phyloP scores from a whole-genome alignment of 176 grass and related monocot genomes.

The Triticum urartu region DNA sequence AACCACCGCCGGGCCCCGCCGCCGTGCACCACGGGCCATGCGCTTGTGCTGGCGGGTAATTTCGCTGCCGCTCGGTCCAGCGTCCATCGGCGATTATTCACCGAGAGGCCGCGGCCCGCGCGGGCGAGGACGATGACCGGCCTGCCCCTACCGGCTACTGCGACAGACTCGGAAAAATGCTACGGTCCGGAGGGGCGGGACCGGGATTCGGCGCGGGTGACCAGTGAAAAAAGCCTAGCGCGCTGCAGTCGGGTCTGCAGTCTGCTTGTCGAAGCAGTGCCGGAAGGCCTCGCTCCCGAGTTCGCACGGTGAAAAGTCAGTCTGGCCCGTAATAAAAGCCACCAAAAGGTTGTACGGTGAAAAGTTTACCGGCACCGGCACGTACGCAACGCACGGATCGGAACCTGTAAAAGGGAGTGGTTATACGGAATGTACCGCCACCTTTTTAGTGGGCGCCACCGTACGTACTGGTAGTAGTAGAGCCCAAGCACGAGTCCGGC shows the following conservation, averaged over 20 bases:
- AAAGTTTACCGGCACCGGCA: background rate
- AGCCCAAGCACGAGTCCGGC: background rate
- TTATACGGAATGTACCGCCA: background rate
- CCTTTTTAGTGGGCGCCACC: background rate
- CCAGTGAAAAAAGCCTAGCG: background rate
- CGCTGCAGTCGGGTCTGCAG: background rate
- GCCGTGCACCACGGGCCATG: background rate
- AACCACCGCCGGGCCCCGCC: constrained; percentile 29
- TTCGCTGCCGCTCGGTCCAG: background rate
- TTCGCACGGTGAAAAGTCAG: background rate
- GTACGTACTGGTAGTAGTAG: background rate
- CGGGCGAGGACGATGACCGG: constrained; percentile 27
- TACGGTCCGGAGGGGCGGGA: constrained; percentile 18
- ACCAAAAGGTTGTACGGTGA: background rate
- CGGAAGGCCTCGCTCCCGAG: background rate
- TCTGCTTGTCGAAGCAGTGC: background rate
- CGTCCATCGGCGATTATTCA: background rate
- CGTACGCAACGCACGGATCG: background rate
- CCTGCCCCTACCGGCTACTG: constrained; percentile 26
- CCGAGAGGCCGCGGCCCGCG: background rate
- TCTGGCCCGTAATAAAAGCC: background rate
- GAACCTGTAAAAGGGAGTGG: background rate
- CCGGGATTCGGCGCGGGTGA: background rate
- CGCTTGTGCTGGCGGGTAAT: background rate
- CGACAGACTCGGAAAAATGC: constrained; percentile 35